Conservation (phyloP, 495 filamentous ascomycete species). For the Penicillium dipodomyicola region DNA sequence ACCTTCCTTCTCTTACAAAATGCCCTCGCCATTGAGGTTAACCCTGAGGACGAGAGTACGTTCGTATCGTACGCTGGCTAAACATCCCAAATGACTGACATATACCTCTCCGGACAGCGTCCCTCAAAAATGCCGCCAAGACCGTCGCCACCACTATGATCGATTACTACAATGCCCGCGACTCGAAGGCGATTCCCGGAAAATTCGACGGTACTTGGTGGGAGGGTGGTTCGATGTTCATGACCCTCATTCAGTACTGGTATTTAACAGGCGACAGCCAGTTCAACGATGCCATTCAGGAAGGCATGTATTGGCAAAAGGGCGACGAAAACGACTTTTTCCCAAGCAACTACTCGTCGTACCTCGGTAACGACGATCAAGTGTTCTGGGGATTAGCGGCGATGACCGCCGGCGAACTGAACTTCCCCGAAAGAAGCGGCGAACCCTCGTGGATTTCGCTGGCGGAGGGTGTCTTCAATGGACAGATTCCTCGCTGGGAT, state of each 20-base stretch:
- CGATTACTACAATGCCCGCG: conserved; percentile 59
- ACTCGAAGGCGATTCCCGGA: conserved; percentile 57
- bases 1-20: conserved; percentile 19
- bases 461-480: conserved; percentile 56
- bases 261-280: conserved; percentile 63
- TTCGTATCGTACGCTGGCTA: not conserved
- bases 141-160: conserved; percentile 61
- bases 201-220: conserved; percentile 65
- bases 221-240: conserved; percentile 70
- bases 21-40: conserved; percentile 25
- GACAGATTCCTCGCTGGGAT: conserved; percentile 63
- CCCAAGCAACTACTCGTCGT: conserved; percentile 44
- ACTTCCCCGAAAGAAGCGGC: conserved; percentile 58
- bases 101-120: conserved; percentile 33
- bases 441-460: conserved; percentile 63
- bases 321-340: conserved; percentile 63
- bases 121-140: conserved; percentile 57
- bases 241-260: conserved; percentile 72
- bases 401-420: conserved; percentile 66
- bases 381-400: conserved; percentile 73
- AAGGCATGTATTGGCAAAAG: conserved; percentile 63
- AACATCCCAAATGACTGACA: conserved; percentile 5
- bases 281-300: conserved; percentile 59
- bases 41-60: conserved; percentile 30
- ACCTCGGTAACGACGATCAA: conserved; percentile 67